These are phyloP conservation scores for Hyaloscypha finlandica DNA, from an alignment of 495 filamentous ascomycete species.

Conservation along the genomic window DNA sequence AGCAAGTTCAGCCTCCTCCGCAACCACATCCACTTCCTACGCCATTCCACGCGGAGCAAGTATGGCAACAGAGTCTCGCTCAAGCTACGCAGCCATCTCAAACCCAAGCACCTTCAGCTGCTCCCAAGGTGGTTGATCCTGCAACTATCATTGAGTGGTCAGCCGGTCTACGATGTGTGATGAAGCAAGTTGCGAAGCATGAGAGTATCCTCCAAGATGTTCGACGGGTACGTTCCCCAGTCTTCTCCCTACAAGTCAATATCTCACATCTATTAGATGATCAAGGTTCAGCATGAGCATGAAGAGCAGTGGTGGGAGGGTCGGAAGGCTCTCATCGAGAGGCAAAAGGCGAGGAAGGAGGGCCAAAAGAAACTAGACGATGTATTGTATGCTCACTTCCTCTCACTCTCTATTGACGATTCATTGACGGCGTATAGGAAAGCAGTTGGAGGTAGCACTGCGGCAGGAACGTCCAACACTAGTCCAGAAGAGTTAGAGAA, in stretches of 20 bases:
- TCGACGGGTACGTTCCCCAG: conserved; percentile 36
- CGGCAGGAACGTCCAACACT: conserved; percentile 36
- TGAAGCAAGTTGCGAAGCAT: conserved; percentile 55
- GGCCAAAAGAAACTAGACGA: conserved; percentile 55
- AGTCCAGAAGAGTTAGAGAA: conserved; percentile 47
- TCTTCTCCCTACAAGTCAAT: background rate
- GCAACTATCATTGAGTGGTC: conserved; percentile 67
- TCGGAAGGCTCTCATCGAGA: conserved; percentile 51
- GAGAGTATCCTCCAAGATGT: conserved; percentile 44
- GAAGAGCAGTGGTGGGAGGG: conserved; percentile 65
- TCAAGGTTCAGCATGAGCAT: conserved; percentile 63
- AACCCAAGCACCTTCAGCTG: conserved; percentile 7
- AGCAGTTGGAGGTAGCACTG: conserved; percentile 41
- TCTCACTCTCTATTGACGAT: background rate
- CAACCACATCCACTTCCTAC: conserved; percentile 24
- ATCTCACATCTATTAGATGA: conserved; percentile 45
- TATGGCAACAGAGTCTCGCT: background rate
- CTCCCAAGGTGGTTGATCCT: conserved; percentile 42
- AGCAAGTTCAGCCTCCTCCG: conserved; percentile 22
- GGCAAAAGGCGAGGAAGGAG: conserved; percentile 49
- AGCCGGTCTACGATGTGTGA: conserved; percentile 61
- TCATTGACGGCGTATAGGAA: conserved; percentile 27
- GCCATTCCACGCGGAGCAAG: conserved; percentile 4
- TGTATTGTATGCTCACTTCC: conserved; percentile 35
- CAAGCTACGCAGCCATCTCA: background rate